Base-by-base conservation (phyloP, 2,329 filamentous ascomycete genomes). In the Cytospora piceicola region DNA sequence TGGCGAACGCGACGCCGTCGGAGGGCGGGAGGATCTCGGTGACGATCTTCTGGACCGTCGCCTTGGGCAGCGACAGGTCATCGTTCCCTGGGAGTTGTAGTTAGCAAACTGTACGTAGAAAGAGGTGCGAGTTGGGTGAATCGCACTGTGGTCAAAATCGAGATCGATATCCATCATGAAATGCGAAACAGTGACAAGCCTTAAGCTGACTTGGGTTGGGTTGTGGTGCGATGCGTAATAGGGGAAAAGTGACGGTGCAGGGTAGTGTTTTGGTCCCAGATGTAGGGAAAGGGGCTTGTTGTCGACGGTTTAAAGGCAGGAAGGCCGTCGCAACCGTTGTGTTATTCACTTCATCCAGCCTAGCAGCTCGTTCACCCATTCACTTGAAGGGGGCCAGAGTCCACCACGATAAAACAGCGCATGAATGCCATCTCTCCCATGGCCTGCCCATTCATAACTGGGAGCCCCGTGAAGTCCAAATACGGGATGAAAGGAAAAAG, bases 11-110 rank as follows among this genome's bases (percentile, higher is more conserved):
- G 68, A 96, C 86, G 59, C 93, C 92, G 17, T 77, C 80, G 58
- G 90, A 87, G 0, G 90, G 81, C 1, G 93, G 89, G 1, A 99
- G 85, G 73, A 99, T 97, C 77, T 99, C 95, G 66, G 90, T 90
- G 72, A 99, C 94, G 70, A 99, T 99, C 79, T 90, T 90, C 73
- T 90, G 87, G n/a, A 90, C 88, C 7, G 88, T 90, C 42, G 88
- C 87, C 79, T 89, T 89, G 32, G 87, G 87, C 24, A 89, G 79
- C 57, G 86, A 88, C 69, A 89, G 75, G 70, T 89, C 87, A 72
- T 89, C 87, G 69, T 85, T 88, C 61, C 78, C 86, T 89, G 67
- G n/a, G 56, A 55, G 30, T 7, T 49, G 55, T 66, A 5, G 77
- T 82, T 71, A 81, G 32, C 32, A 66, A 67, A 61, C 22, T 62